Percentiles rank a stretch among this genome's conserved stretches.
Conservation (phyloP, 805 yeast species). For the Danielozyma ontarioensis region DNA sequence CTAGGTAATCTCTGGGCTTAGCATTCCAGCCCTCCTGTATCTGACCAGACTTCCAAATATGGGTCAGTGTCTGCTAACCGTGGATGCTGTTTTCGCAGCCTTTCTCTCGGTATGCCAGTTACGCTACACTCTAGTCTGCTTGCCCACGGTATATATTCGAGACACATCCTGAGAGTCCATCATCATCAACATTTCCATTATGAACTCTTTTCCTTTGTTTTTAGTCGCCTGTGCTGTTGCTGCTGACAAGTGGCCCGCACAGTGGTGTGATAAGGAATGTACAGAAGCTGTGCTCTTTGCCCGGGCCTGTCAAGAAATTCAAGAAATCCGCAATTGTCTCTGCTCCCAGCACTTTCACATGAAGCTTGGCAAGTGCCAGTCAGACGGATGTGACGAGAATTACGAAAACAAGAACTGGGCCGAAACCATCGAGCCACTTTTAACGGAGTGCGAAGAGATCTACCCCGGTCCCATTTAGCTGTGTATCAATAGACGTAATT, state of each 20-base stretch:
- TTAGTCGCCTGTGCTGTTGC: conserved; percentile 1
- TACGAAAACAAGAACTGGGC: conserved; percentile 5
- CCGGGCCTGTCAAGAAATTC: conserved; percentile 7
- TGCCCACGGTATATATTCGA: too few relatives aligned
- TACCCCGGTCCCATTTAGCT: too few relatives aligned
- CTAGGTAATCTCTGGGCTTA: too few relatives aligned
- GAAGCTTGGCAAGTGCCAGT: conserved; percentile 3
- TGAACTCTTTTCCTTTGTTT: not conserved
- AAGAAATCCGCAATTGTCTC: conserved; percentile 2
- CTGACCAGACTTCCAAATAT: too few relatives aligned
- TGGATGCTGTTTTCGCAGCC: too few relatives aligned
- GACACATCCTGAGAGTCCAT: too few relatives aligned
- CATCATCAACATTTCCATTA: too few relatives aligned
- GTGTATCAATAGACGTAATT: too few relatives aligned
- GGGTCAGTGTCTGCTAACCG: too few relatives aligned
- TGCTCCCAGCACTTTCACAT: conserved; percentile 5
- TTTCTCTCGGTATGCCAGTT: too few relatives aligned
- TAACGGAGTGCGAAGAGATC: conserved; percentile 4
- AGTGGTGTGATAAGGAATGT: conserved; percentile 14
- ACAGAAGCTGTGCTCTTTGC: conserved; percentile 11
- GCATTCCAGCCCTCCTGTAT: too few relatives aligned
- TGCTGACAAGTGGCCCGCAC: conserved; percentile 10
- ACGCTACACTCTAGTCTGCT: too few relatives aligned
- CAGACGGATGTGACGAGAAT: conserved; percentile 6
- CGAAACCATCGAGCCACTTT: conserved; percentile 3